phyloP scores from a whole-genome alignment of 192 early-diverging fungal genomes.

The Gryganskiella cystojenkinii region DNA sequence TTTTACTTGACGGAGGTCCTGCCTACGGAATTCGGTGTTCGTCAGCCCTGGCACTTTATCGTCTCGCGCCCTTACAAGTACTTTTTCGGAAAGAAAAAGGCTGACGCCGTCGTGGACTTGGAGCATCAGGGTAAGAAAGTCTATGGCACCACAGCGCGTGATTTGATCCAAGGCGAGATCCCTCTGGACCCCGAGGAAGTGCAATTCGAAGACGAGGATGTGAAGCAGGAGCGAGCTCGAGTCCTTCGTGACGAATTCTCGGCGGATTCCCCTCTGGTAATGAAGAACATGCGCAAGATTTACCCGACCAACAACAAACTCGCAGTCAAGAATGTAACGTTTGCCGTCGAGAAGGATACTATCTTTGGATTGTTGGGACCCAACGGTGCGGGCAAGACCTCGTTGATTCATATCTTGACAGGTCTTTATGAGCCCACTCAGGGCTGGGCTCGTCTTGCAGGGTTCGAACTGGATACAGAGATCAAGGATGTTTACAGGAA shows the following conservation, averaged over 20 bases:
- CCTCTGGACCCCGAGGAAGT: conserved; percentile 54
- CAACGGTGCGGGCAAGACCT: conserved; percentile 80
- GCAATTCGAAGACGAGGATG: conserved; percentile 71
- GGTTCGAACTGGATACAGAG: conserved; percentile 64
- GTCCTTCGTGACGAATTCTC: conserved; percentile 55
- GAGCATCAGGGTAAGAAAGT: conserved; percentile 33
- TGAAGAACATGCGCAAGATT: conserved; percentile 67
- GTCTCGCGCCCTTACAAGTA: conserved; percentile 44
- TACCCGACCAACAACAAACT: conserved; percentile 66
- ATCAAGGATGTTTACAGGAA: conserved; percentile 64
- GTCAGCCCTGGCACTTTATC: conserved; percentile 72
- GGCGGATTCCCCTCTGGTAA: conserved; percentile 61
- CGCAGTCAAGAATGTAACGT: conserved; percentile 74
- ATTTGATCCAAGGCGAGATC: conserved; percentile 44
- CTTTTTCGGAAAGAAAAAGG: conserved; percentile 37
- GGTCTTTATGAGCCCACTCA: conserved; percentile 67
- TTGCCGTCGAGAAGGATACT: conserved; percentile 67
- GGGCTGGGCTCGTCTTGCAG: conserved; percentile 67
- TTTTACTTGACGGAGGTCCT: conserved; percentile 60
- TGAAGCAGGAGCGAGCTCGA: conserved; percentile 66
- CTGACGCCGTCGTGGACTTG: conserved; percentile 1
- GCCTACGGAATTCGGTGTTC: conserved; percentile 73
- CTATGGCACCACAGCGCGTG: conserved; percentile 17
- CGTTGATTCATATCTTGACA: conserved; percentile 77
- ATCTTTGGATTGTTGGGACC: conserved; percentile 79